These are phyloP conservation scores for Scleromitrula shiraiana DNA, from an alignment of 2,329 filamentous ascomycete species.

Conservation along the genomic window DNA sequence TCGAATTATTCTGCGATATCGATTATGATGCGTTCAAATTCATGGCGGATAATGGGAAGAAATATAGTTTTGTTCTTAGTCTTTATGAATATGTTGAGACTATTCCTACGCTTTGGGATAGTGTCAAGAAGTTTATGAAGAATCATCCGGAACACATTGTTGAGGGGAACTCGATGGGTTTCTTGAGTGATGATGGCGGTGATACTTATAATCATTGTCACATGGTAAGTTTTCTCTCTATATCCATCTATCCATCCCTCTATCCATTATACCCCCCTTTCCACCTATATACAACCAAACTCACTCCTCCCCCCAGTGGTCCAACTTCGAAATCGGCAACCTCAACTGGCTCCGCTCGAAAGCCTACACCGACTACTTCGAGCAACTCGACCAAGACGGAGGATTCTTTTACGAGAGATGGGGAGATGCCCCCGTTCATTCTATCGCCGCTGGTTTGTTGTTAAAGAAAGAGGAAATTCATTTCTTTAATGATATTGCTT, in stretches of 20 bases:
- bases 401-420: slow-evolving; percentile 99
- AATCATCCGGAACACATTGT: slow-evolving; percentile 82
- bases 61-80: slow-evolving; percentile 95
- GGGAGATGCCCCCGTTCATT: slow-evolving; percentile 96
- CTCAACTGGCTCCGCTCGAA: slow-evolving; percentile 88
- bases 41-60: slow-evolving; percentile 95
- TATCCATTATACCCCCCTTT: not conserved
- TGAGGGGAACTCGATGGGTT: slow-evolving; percentile 78
- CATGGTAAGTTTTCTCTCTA: slow-evolving; percentile 74
- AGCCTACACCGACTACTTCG: slow-evolving; percentile 85
- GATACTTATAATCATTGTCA: slow-evolving; percentile 96
- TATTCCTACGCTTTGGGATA: slow-evolving; percentile 93
- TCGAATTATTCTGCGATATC: slow-evolving; percentile 94
- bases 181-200: slow-evolving; percentile 85
- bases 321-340: slow-evolving; percentile 96
- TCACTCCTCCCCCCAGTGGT: too few species aligned
- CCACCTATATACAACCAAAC: slow-evolving; percentile 24
- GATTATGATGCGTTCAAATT: slow-evolving; percentile 93
- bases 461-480: slow-evolving; percentile 91
- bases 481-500: slow-evolving; percentile 98
- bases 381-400: slow-evolving; percentile 77
- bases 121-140: slow-evolving; percentile 87
- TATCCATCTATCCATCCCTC: not conserved
- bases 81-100: slow-evolving; percentile 93
- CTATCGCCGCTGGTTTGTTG: slow-evolving; percentile 83